Percentiles rank a stretch among this genome's conserved stretches.
Conservation (phyloP, 2,329 filamentous ascomycete genomes). For the Aureobasidium sp. region DNA sequence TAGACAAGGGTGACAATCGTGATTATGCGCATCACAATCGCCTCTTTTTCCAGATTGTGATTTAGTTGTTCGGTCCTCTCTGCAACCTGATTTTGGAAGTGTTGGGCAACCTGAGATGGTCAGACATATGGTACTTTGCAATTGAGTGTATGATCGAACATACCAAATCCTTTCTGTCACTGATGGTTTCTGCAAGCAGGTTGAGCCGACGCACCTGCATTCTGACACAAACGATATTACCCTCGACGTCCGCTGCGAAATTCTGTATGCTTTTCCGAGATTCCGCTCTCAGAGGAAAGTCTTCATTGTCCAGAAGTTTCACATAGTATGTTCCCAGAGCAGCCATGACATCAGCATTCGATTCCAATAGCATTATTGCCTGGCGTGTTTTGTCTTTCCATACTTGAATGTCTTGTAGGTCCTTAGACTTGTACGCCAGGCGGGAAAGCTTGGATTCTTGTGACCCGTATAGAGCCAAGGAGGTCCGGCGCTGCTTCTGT, state of each 20-base stretch:
- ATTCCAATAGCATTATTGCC: background rate
- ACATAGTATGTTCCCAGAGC: slow-evolving; percentile 18
- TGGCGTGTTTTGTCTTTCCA: background rate
- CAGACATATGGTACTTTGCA: background rate
- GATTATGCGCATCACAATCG: slow-evolving; percentile 23
- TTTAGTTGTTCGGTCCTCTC: slow-evolving; percentile 20
- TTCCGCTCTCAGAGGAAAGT: slow-evolving; percentile 15
- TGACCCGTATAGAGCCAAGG: background rate
- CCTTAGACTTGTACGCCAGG: background rate
- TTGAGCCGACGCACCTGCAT: background rate
- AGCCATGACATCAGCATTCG: slow-evolving; percentile 30
- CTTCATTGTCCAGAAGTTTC: slow-evolving; percentile 12
- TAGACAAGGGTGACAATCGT: slow-evolving; percentile 21
- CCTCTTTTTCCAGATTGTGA: slow-evolving; percentile 19
- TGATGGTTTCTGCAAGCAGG: background rate
- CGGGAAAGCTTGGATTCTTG: background rate
- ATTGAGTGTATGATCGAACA: background rate
- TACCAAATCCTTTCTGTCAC: background rate
- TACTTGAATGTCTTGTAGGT: background rate
- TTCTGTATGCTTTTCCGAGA: slow-evolving; percentile 6
- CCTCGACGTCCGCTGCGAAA: background rate
- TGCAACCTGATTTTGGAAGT: slow-evolving; percentile 21
- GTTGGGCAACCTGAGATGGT: slow-evolving; percentile 18
- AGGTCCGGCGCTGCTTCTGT: background rate
- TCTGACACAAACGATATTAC: background rate